Conservation (phyloP, 805 yeast genomes). For the Scheffersomyces spartinae region DNA sequence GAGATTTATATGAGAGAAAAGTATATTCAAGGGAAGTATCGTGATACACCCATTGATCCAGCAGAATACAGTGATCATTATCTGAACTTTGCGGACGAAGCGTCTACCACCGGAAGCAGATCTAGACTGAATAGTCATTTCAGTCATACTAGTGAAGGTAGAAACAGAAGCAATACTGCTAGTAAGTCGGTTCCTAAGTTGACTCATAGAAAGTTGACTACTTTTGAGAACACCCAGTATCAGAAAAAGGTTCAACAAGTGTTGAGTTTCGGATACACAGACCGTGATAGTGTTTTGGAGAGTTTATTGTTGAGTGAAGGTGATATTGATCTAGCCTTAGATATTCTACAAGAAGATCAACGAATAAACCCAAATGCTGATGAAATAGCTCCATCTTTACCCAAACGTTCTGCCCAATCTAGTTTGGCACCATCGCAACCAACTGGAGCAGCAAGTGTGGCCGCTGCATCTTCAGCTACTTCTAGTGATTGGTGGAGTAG, state of each 20-base stretch:
- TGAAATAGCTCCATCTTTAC: conserved; percentile 38
- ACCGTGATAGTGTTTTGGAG: conserved; percentile 49
- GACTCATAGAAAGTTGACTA: conserved; percentile 40
- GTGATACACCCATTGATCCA: conserved; percentile 25
- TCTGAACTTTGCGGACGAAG: conserved; percentile 3
- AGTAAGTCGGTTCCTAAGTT: conserved; percentile 25
- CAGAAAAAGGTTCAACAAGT: conserved; percentile 34
- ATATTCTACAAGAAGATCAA: conserved; percentile 36
- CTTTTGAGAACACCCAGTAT: conserved; percentile 41
- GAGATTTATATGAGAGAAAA: conserved; percentile 55
- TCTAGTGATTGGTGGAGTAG: conserved; percentile 12
- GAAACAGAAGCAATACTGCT: conserved; percentile 4
- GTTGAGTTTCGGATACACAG: conserved; percentile 41
- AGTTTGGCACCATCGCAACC: conserved; percentile 11
- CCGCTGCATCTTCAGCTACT: conserved; percentile 17
- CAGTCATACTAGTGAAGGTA: not conserved
- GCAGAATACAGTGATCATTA: conserved; percentile 22
- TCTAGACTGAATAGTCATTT: conserved; percentile 8
- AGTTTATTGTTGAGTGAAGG: conserved; percentile 53
- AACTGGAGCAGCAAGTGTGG: conserved; percentile 6
- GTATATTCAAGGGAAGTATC: conserved; percentile 52
- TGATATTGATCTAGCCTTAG: conserved; percentile 45
- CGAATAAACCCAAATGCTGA: conserved; percentile 21
- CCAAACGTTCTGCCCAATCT: conserved; percentile 18
- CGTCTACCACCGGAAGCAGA: conserved; percentile 2